Conservation (phyloP, 257 asterid species). For the Solanum ossicruentum region DNA sequence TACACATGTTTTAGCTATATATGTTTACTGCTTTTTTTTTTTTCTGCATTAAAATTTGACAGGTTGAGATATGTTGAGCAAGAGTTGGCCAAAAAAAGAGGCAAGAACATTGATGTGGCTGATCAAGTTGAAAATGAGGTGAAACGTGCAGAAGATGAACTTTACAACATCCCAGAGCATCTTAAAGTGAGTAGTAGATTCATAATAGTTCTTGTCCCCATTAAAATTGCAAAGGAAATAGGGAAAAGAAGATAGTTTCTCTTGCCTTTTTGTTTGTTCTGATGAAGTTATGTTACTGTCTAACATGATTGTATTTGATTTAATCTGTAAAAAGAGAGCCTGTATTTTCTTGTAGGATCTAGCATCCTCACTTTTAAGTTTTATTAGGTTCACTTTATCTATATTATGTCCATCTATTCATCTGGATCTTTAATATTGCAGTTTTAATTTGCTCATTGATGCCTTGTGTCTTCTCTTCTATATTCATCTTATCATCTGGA, state of each 20-base stretch:
- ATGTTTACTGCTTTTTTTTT: not conserved
- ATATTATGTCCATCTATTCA: not conserved
- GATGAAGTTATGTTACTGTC: not conserved
- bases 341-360: not conserved
- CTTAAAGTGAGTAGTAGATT: constrained; percentile 49
- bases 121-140: constrained; percentile 56
- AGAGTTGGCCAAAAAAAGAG: constrained; percentile 85
- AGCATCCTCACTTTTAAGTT: not conserved
- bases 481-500: not conserved
- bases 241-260: not conserved
- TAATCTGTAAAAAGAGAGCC: not conserved
- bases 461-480: not conserved
- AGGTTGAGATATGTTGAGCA: constrained; percentile 90
- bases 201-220: not conserved
- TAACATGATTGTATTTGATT: not conserved
- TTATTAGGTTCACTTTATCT: not conserved
- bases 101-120: constrained; percentile 44
- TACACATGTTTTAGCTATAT: not conserved
- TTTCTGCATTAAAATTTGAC: constrained; percentile 3
- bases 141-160: constrained; percentile 79
- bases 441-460: not conserved
- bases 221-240: not conserved
- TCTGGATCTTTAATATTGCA: not conserved
- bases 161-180: constrained; percentile 84
- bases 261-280: not conserved